These are phyloP conservation scores for Lecanicillium sp. DNA, from an alignment of 2,329 filamentous ascomycete genomes.

Conservation along the genomic window DNA sequence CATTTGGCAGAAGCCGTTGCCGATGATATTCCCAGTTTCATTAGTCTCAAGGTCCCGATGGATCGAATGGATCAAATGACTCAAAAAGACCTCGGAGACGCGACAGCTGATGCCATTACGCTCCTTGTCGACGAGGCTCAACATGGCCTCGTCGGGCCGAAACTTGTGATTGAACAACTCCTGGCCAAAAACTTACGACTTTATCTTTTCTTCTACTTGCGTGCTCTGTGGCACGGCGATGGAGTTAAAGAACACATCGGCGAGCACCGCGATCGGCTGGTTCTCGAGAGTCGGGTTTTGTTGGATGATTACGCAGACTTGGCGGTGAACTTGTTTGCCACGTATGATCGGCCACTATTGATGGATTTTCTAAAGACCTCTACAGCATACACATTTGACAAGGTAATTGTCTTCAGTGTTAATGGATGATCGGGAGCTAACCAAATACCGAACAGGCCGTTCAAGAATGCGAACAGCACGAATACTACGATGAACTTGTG, in stretches of 20 bases:
- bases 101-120: slow-evolving; percentile 75
- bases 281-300: slow-evolving; percentile 56
- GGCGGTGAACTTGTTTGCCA: slow-evolving; percentile 77
- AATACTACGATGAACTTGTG: slow-evolving; percentile 88
- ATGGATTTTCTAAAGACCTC: slow-evolving; percentile 83
- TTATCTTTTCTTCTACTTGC: slow-evolving; percentile 89
- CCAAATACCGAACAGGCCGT: slow-evolving; percentile 39
- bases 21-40: slow-evolving; percentile 84
- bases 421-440: too few species aligned
- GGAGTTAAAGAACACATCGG: slow-evolving; percentile 47
- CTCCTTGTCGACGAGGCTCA: slow-evolving; percentile 87
- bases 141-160: slow-evolving; percentile 74
- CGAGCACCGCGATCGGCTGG: slow-evolving; percentile 48
- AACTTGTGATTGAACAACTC: slow-evolving; percentile 72
- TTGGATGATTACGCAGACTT: slow-evolving; percentile 84
- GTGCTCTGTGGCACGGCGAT: slow-evolving; percentile 75
- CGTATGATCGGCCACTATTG: slow-evolving; percentile 70
- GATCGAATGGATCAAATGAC: slow-evolving; percentile 59
- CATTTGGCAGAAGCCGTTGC: slow-evolving; percentile 84
- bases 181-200: slow-evolving; percentile 57
- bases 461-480: slow-evolving; percentile 69
- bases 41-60: slow-evolving; percentile 75
- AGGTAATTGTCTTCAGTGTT: slow-evolving; percentile 36
- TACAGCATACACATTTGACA: slow-evolving; percentile 82
- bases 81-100: slow-evolving; percentile 64